These are phyloP conservation scores for Suhomyces chickasaworum DNA, from an alignment of 1,139 yeast genomes.

Conservation along the genomic window DNA sequence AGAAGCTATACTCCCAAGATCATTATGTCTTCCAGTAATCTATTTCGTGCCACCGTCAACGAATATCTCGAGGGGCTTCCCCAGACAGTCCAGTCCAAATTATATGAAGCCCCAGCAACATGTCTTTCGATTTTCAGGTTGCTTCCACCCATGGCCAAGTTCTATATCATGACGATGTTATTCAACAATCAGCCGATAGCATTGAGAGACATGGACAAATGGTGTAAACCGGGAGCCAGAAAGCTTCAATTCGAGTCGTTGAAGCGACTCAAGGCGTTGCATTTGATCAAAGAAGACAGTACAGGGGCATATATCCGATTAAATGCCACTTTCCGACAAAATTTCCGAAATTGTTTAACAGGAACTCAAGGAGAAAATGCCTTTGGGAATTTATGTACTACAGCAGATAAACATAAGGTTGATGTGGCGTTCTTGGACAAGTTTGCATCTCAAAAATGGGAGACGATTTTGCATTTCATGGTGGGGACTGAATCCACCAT, in stretches of 20 bases:
- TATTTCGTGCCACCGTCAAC: conserved; percentile 76
- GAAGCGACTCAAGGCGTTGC: conserved; percentile 73
- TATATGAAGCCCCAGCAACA: conserved; percentile 84
- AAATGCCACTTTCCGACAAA: conserved; percentile 72
- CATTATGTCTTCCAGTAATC: conserved; percentile 41
- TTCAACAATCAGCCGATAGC: conserved; percentile 77
- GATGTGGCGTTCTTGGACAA: conserved; percentile 67
- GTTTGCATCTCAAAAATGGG: conserved; percentile 91
- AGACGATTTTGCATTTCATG: conserved; percentile 93
- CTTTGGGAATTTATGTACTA: conserved; percentile 43
- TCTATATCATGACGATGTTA: conserved; percentile 83
- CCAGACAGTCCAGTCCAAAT: conserved; percentile 73
- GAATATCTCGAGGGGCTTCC: conserved; percentile 91
- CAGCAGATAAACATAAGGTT: conserved; percentile 48
- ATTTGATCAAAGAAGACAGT: conserved; percentile 67
- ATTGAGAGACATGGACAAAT: conserved; percentile 66
- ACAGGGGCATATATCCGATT: conserved; percentile 58
- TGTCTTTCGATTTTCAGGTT: conserved; percentile 88
- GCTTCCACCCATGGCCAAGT: conserved; percentile 86
- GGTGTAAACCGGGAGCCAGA: conserved; percentile 65
- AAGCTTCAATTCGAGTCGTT: conserved; percentile 73
- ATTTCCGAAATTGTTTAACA: conserved; percentile 80
- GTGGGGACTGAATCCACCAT: conserved; percentile 80
- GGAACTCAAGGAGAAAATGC: conserved; percentile 62
- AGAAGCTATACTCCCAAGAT: neutral